phyloP scores from a whole-genome alignment of 2,329 filamentous ascomycete genomes.

The Cercospora sojina region DNA sequence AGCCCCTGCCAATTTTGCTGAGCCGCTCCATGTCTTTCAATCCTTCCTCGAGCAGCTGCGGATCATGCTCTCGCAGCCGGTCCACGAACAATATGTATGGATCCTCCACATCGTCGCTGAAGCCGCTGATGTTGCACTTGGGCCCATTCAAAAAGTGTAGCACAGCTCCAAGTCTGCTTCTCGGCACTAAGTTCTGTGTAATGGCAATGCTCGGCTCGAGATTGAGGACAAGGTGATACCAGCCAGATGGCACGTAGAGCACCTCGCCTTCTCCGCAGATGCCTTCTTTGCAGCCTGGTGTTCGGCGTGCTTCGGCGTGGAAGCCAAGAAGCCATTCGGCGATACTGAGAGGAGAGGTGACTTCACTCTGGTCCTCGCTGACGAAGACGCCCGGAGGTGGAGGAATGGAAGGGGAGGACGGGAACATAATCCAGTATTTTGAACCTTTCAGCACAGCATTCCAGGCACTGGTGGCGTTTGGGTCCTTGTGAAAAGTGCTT shows the following conservation, averaged over 20 bases:
- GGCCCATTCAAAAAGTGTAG: constrained; percentile 79
- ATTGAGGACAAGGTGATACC: constrained; percentile 97
- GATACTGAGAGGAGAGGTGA: constrained; percentile 90
- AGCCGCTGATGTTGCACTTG: constrained; percentile 83
- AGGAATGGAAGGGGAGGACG: constrained; percentile 60
- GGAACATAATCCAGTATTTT: constrained; percentile 99
- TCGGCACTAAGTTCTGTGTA: constrained; percentile 92
- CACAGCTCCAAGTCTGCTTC: constrained; percentile 69
- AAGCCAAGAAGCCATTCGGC: constrained; percentile 95
- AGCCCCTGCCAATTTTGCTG: constrained; percentile 70
- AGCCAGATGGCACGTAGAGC: constrained; percentile 86
- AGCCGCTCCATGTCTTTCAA: constrained; percentile 64
- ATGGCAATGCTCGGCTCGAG: constrained; percentile 80
- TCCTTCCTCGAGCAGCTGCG: constrained; percentile 66
- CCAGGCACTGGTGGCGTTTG: constrained; percentile 76
- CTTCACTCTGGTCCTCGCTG: constrained; percentile 84
- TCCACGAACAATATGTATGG: constrained; percentile 74
- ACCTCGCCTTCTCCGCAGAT: constrained; percentile 83
- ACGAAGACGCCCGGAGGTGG: constrained; percentile 87
- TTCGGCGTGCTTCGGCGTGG: constrained; percentile 74
- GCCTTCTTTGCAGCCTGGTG: constrained; percentile 78
- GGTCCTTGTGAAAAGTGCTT: constrained; percentile 85
- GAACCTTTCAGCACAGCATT: constrained; percentile 86
- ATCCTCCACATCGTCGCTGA: constrained; percentile 67
- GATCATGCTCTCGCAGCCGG: constrained; percentile 62